These are phyloP conservation scores for Zalaria sp. DNA, from an alignment of 2,329 filamentous ascomycete genomes.

Conservation along the genomic window DNA sequence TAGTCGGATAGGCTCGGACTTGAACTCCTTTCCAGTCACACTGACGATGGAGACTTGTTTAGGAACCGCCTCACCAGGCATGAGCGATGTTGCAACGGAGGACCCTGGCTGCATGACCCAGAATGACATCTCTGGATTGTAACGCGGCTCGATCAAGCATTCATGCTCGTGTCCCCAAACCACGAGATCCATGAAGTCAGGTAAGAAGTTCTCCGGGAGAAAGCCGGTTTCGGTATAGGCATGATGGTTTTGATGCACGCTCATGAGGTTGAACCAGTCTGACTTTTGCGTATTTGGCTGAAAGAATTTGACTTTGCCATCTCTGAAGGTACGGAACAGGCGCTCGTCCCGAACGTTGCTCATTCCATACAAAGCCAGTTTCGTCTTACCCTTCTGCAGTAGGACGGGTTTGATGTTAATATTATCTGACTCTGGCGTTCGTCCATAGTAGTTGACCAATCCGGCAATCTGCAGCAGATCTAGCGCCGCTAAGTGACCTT, in stretches of 20 bases:
- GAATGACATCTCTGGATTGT: slow-evolving; percentile 80
- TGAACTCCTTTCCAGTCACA: slow-evolving; percentile 71
- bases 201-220: slow-evolving; percentile 82
- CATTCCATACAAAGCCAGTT: slow-evolving; percentile 82
- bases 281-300: slow-evolving; percentile 63
- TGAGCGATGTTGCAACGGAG: slow-evolving; percentile 83
- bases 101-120: slow-evolving; percentile 96
- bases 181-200: slow-evolving; percentile 79
- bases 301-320: slow-evolving; percentile 89
- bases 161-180: slow-evolving; percentile 98
- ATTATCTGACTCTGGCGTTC: slow-evolving; percentile 82
- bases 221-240: slow-evolving; percentile 88
- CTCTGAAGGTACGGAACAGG: slow-evolving; percentile 82
- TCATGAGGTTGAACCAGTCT: slow-evolving; percentile 94
- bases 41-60: slow-evolving; percentile 84
- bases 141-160: slow-evolving; percentile 71
- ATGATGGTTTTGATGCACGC: slow-evolving; percentile 91
- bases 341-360: slow-evolving; percentile 95
- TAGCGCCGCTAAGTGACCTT: slow-evolving; percentile 80
- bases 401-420: slow-evolving; percentile 85
- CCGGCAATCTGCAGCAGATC: slow-evolving; percentile 86
- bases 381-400: slow-evolving; percentile 84
- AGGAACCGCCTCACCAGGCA: slow-evolving; percentile 75
- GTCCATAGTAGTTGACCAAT: slow-evolving; percentile 89
- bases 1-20: slow-evolving; percentile 64